A percentile compares a stretch with the other conserved stretches of the same genome.
Conservation (phyloP, 2,329 filamentous ascomycete species). For the Fusarium papillatum region DNA sequence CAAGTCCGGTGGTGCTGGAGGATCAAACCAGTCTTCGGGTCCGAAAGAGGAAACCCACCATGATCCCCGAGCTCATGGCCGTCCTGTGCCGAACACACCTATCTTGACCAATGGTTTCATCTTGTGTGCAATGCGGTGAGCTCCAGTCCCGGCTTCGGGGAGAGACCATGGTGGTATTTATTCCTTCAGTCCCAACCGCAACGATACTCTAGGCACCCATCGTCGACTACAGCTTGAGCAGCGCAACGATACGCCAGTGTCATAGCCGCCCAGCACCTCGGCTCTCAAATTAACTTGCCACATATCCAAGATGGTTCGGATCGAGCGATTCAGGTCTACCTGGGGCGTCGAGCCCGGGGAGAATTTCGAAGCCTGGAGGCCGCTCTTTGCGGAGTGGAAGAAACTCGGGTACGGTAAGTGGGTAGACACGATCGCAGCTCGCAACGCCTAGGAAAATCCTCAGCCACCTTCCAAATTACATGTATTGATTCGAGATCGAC, state of each 20-base stretch:
- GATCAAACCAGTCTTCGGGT: neutral
- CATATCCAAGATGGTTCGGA: neutral
- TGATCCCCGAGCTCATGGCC: neutral
- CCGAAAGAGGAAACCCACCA: neutral
- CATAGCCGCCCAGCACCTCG: rapidly evolving
- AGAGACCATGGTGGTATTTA: neutral
- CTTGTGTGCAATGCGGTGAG: too few species aligned
- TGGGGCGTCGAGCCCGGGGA: neutral
- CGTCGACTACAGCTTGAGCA: neutral
- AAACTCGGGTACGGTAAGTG: neutral
- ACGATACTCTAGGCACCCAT: neutral
- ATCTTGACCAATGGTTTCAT: too few species aligned
- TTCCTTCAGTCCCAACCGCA: neutral
- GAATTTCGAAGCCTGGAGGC: neutral
- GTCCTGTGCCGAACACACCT: neutral
- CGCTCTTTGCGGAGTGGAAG: neutral
- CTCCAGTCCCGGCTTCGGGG: neutral
- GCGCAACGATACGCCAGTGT: neutral
- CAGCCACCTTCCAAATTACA: neutral
- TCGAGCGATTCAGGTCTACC: neutral
- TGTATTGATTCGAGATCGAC: neutral
- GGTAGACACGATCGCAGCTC: neutral
- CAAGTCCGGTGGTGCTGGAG: neutral
- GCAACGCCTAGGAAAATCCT: too few species aligned
- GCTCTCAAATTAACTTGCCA: neutral